Conservation (phyloP, 345 rosid species). For the Salix caprea region DNA sequence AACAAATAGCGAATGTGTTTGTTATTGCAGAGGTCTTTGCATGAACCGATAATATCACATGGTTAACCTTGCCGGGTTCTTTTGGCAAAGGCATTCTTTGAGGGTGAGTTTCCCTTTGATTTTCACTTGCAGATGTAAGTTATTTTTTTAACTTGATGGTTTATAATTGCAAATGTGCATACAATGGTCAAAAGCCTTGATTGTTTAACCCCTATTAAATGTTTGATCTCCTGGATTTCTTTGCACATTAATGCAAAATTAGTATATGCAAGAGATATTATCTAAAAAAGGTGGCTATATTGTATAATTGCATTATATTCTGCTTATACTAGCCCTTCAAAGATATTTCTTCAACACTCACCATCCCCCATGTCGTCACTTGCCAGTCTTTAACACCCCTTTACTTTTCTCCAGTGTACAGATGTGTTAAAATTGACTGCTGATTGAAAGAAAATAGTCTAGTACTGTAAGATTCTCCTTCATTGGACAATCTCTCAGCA, state of each 20-base stretch:
- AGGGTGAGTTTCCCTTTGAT: not conserved
- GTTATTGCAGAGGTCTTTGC: not conserved
- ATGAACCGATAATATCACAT: not conserved
- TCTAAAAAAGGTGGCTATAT: not conserved
- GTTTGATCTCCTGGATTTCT: not conserved
- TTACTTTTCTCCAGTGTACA: not conserved
- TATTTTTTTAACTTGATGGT: not conserved
- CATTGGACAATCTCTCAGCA: not conserved
- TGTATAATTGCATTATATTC: not conserved
- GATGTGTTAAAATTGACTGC: slow-evolving; percentile 3
- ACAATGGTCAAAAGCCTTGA: not conserved
- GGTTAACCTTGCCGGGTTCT: slow-evolving; percentile 21
- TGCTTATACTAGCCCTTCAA: not conserved
- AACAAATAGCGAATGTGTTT: not conserved
- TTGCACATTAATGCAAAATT: not conserved
- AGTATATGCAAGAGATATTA: not conserved
- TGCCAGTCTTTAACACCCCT: not conserved
- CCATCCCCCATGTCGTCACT: not conserved
- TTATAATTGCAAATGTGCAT: not conserved
- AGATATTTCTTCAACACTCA: not conserved
- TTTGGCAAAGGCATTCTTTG: slow-evolving; percentile 7
- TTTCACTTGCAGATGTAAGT: not conserved
- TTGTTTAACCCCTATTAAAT: no score
- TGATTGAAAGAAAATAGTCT: not conserved
- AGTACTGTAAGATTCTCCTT: slow-evolving; percentile 15